phyloP scores from a whole-genome alignment of 2,329 filamentous ascomycete genomes.

The Metarhizium guizhouense region DNA sequence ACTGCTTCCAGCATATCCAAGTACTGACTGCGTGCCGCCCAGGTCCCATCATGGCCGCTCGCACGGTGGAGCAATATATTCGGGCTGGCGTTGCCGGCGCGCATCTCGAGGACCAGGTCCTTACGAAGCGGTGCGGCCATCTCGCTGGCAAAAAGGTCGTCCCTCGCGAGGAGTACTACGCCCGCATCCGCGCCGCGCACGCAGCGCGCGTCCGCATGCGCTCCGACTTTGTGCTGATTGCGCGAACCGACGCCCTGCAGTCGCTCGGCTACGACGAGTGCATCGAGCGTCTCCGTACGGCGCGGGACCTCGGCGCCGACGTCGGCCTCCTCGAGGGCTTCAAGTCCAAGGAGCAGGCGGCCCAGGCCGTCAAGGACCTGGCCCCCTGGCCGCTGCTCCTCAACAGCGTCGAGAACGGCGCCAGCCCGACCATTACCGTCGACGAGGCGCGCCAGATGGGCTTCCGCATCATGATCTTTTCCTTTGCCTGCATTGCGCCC shows the following conservation, averaged over 20 bases:
- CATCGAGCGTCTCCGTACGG: constrained; percentile 38
- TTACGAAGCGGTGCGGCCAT: constrained; percentile 58
- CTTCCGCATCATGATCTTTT: constrained; percentile 47
- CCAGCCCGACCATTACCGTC: constrained; percentile 43
- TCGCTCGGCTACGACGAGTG: constrained; percentile 49
- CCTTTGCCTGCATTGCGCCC: constrained; percentile 33
- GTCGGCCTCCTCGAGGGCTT: constrained; percentile 53
- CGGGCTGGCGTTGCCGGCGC: constrained; percentile 48
- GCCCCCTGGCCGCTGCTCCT: constrained; percentile 42
- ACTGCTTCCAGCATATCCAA: not conserved
- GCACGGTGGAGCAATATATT: constrained; percentile 43
- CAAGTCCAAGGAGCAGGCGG: constrained; percentile 39
- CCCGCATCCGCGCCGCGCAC: constrained; percentile 47
- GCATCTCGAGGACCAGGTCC: constrained; percentile 57
- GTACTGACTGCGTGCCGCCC: not conserved
- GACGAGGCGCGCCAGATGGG: constrained; percentile 46
- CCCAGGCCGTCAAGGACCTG: constrained; percentile 35
- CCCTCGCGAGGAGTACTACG: constrained; percentile 36
- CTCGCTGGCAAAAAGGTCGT: constrained; percentile 53
- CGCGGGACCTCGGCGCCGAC: constrained; percentile 47
- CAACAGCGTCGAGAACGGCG: constrained; percentile 49
- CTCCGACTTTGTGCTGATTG: constrained; percentile 55
- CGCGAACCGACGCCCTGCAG: constrained; percentile 53
- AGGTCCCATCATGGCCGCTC: constrained; percentile 41
- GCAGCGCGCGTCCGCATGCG: constrained; percentile 37